phyloP scores from a whole-genome alignment of 495 filamentous ascomycete genomes.

The Bathelium albidoporum region DNA sequence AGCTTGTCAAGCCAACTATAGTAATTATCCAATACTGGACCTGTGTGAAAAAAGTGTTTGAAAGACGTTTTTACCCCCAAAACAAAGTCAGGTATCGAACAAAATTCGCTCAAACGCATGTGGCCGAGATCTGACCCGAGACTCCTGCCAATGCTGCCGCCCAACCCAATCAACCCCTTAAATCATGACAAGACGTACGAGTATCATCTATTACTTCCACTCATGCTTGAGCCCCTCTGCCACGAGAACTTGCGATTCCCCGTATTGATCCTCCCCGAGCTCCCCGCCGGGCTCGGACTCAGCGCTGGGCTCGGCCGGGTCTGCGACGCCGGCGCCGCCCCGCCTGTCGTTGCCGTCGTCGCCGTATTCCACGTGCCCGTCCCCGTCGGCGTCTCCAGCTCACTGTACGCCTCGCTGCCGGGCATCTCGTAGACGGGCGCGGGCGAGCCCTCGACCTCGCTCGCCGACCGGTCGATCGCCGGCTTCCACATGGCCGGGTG shows the following conservation, averaged over 20 bases:
- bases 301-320: slow-evolving; percentile 4
- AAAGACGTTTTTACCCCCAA: not conserved
- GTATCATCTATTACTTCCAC: not conserved
- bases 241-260: not conserved
- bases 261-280: not conserved
- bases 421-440: slow-evolving; percentile 15
- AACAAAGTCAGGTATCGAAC: not conserved
- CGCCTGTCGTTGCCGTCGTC: not conserved
- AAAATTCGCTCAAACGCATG: not conserved
- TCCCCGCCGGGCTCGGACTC: not conserved
- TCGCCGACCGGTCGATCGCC: slow-evolving; percentile 3
- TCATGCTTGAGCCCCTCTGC: not conserved
- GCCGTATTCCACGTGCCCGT: slow-evolving; percentile 2
- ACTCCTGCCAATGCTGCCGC: not conserved
- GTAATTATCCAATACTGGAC: not conserved
- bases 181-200: not conserved
- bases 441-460: slow-evolving; percentile 13
- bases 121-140: not conserved
- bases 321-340: not conserved
- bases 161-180: not conserved
- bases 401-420: slow-evolving; percentile 17
- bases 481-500: slow-evolving; percentile 11
- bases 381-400: slow-evolving; percentile 9
- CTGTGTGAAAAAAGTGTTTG: not conserved
- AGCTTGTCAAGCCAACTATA: not conserved